Conservation (phyloP, 306 rosid species). For the Dryas octopetala region DNA sequence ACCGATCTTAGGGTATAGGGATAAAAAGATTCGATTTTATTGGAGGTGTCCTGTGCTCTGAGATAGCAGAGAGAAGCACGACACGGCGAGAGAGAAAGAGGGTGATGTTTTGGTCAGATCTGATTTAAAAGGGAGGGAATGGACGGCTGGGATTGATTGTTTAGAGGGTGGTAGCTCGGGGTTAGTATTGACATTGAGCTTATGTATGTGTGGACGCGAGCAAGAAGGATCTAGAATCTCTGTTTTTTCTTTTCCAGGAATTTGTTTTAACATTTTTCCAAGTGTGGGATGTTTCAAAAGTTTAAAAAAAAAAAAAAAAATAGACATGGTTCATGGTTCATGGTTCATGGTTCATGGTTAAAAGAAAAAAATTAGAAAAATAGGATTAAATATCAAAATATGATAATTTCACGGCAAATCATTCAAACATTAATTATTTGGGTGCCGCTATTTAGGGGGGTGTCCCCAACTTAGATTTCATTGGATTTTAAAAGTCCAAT, state of each 20-base stretch:
- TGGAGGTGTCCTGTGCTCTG: neutral
- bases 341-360: too few species aligned
- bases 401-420: too few species aligned
- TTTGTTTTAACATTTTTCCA: neutral
- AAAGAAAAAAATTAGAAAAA: too few species aligned
- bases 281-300: too few species aligned
- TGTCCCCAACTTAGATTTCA: too few species aligned
- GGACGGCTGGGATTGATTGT: slow-evolving; percentile 30
- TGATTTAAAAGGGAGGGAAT: neutral
- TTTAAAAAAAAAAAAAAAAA: too few species aligned
- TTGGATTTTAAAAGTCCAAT: too few species aligned
- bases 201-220: neutral
- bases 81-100: slow-evolving; percentile 29
- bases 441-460: too few species aligned
- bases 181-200: slow-evolving; percentile 16
- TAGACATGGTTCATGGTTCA: too few species aligned
- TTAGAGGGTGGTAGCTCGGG: slow-evolving; percentile 4
- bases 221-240: slow-evolving; percentile 29
- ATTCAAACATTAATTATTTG: too few species aligned
- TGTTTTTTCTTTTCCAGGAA: neutral
- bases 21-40: neutral
- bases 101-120: neutral
- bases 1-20: slow-evolving; percentile 21
- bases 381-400: too few species aligned
- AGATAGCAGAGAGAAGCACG: neutral